Percentiles rank a stretch among this genome's conserved stretches.
phyloP scores from a whole-genome alignment of 306 rosid genomes.

The Luffa acutangula region DNA sequence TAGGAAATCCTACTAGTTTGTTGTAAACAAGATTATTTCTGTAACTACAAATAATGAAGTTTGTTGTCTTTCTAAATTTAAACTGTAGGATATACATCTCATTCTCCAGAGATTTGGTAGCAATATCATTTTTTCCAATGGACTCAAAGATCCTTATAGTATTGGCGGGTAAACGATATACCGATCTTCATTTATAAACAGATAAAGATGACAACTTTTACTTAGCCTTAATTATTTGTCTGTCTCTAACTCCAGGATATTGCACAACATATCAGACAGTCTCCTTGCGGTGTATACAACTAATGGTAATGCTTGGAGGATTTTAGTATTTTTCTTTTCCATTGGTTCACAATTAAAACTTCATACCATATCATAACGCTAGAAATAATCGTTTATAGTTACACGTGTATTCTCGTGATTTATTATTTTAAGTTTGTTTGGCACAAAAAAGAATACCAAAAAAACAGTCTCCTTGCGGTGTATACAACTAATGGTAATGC shows the following conservation, averaged over 20 bases:
- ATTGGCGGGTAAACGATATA: conserved; percentile 38
- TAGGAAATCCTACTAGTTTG: not conserved
- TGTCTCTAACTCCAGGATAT: conserved; percentile 26
- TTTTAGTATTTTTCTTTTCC: not conserved
- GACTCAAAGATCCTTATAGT: conserved; percentile 54
- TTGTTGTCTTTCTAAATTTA: not conserved
- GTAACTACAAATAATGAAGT: not conserved
- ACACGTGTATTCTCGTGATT: not conserved
- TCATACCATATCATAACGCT: not conserved
- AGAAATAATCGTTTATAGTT: not conserved
- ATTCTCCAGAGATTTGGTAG: conserved; percentile 42
- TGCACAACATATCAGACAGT: conserved; percentile 32
- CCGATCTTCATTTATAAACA: not conserved
- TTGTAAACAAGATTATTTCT: not conserved
- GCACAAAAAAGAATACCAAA: not conserved
- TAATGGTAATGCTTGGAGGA: not conserved
- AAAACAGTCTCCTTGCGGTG: no score
- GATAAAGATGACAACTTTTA: not conserved
- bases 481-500: no score
- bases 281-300: conserved; percentile 28
- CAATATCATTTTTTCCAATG: conserved; percentile 69
- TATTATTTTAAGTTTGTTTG: not conserved
- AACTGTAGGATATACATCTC: conserved; percentile 36
- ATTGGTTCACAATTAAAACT: not conserved
- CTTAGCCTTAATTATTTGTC: not conserved